These are phyloP conservation scores for Aquanectria penicillioides DNA, from an alignment of 2,329 filamentous ascomycete species.

Conservation along the genomic window DNA sequence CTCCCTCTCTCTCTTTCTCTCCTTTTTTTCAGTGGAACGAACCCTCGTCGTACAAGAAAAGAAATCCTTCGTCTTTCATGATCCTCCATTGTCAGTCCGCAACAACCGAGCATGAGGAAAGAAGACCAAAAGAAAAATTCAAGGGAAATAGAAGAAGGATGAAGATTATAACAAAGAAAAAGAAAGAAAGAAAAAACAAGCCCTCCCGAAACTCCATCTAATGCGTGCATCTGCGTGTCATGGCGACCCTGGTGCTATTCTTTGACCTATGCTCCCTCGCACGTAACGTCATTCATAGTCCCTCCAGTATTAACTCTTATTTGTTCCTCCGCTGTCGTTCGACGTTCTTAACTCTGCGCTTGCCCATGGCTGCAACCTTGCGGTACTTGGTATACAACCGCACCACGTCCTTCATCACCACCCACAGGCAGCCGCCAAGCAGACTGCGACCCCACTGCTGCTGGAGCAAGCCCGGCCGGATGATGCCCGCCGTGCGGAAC, in stretches of 20 bases:
- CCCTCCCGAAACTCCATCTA: conserved; percentile 18
- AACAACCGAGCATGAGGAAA: neutral
- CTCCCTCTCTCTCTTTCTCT: too few species aligned
- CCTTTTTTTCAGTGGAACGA: too few species aligned
- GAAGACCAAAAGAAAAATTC: neutral
- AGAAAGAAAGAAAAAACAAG: neutral
- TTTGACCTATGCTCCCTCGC: conserved; percentile 1
- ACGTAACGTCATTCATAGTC: too few species aligned
- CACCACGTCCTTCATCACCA: conserved; percentile 79
- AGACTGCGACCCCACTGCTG: conserved; percentile 90
- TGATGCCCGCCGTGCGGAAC: conserved; percentile 30
- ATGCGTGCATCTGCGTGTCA: conserved; percentile 1
- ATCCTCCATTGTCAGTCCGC: too few species aligned
- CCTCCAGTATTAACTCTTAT: conserved; percentile 7
- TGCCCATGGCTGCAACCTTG: conserved; percentile 64
- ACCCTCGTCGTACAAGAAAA: too few species aligned
- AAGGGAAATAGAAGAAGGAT: too few species aligned
- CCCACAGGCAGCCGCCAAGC: conserved; percentile 86
- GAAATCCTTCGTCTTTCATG: too few species aligned
- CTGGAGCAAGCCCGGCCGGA: conserved; percentile 76
- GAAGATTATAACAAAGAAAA: too few species aligned
- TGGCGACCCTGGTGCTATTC: neutral
- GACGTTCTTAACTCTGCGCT: conserved; percentile 64
- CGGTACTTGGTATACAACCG: conserved; percentile 72
- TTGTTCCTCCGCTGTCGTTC: conserved; percentile 55